Evolutionary conservation across 2,329 filamentous ascomycete genomes (phyloP), one percentile per base, ranked within the genome.

Genomic region (Xylariaceae sp.): DNA sequence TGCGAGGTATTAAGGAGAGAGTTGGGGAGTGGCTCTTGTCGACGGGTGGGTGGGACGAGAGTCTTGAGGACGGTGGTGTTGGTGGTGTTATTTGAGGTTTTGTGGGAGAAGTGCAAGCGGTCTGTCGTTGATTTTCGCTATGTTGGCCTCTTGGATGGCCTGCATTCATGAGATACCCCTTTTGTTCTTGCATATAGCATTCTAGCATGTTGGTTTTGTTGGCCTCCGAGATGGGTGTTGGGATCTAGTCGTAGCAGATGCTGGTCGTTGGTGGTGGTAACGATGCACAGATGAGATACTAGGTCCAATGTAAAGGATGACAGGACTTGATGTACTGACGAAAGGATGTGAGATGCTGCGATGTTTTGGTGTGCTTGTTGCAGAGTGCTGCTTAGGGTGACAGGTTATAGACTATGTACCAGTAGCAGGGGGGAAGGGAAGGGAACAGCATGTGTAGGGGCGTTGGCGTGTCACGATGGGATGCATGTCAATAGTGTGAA

Each of bases 41-140:
- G 62, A 85, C 83, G 53, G 90, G 88, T n/a, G 92, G 90, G 1
- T 95, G 91, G 89, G 90, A 95, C 58, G 90, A 95, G 68, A 75
- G 80, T 54, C 73, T 86, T 40, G 82, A 86, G 65, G 78, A 81
- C 40, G 72, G 75, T 18, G 77, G 76, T 11, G 72, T 81, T 6
- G 76, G 76, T 1, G 68, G 70, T 43, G 70, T 70, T 38, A 15
- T 15, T 36, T 12, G 12, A 14, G 33, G 5, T 36, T 70, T 67
- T 43, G 60, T 72, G 0, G 70, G 58, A 33, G 66, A 59, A 36
- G 39, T 19, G 14, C 36, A 36, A 39, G 44, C 30, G 5, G 27
- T 36, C 18, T 42, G n/a, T 22, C 41, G 35, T 47, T 47, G 42
- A 33, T 44, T 49, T 14, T 43, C 36, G 43, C 33, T 30, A 39